phyloP scores from a whole-genome alignment of 192 early-diverging fungal species.

The Podila minutissima region DNA sequence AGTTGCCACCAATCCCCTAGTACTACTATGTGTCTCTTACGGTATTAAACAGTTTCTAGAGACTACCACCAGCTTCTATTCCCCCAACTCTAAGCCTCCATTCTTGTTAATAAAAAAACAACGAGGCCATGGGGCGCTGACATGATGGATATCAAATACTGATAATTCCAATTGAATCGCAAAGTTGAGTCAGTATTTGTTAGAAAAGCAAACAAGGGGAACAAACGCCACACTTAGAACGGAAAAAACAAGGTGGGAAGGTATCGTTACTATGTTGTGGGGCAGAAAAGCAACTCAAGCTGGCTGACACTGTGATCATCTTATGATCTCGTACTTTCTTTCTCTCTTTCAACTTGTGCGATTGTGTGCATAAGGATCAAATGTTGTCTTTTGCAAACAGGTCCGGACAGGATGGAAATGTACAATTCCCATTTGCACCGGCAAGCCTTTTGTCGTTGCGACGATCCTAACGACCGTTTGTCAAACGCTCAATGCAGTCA shows the following conservation, averaged over 20 bases:
- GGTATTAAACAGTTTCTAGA: background rate
- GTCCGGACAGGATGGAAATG: slow-evolving; percentile 30
- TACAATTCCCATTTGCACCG: background rate
- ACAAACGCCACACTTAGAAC: background rate
- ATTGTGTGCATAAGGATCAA: background rate
- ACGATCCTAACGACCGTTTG: too few relatives aligned
- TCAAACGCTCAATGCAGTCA: too few relatives aligned
- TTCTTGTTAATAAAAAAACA: slow-evolving; percentile 9
- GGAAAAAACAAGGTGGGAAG: background rate
- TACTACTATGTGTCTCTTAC: too few relatives aligned
- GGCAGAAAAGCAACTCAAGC: background rate
- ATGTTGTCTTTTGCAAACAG: slow-evolving; percentile 16
- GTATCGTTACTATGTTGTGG: background rate
- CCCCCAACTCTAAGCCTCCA: slow-evolving; percentile 6
- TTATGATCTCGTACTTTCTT: background rate
- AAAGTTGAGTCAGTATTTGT: too few relatives aligned
- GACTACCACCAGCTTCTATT: slow-evolving; percentile 8
- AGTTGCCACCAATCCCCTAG: too few relatives aligned
- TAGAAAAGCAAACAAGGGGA: background rate
- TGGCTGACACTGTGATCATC: background rate
- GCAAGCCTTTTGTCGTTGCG: background rate
- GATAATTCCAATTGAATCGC: too few relatives aligned
- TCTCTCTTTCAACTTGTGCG: background rate
- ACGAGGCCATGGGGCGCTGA: too few relatives aligned
- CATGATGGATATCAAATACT: too few relatives aligned